Evolutionary conservation across 169 alveolate species (phyloP).

Genomic region (Hepatocystis sp.): DNA sequence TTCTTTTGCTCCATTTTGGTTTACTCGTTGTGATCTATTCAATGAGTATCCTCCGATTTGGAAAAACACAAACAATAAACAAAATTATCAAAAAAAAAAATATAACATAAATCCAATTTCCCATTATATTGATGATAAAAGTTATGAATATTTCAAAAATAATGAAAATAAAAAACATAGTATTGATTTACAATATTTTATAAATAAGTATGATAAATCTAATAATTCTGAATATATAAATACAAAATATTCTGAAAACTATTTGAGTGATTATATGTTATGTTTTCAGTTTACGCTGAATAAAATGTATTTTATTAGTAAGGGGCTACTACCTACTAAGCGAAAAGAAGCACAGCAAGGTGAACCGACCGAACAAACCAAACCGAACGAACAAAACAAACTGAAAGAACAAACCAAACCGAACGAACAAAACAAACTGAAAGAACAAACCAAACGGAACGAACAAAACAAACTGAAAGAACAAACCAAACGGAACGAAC

Average conservation of each 20-base stretch:
- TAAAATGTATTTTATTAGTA: conserved; percentile 1
- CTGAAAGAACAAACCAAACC: no score
- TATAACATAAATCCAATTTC: no score
- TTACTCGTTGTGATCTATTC: not conserved
- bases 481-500: no score
- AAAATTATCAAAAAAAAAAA: no score
- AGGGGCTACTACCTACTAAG: no score
- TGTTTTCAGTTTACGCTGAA: conserved; percentile 8
- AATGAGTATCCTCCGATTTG: not conserved
- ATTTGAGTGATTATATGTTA: conserved; percentile 21
- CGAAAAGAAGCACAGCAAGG: no score
- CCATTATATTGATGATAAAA: not conserved
- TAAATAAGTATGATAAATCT: conserved; percentile 1
- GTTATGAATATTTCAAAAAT: not conserved
- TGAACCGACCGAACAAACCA: no score
- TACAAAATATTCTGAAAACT: conserved; percentile 1
- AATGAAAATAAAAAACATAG: conserved; percentile 10
- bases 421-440: no score
- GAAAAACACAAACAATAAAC: no score
- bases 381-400: no score
- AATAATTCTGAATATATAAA: not conserved
- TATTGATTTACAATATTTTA: conserved; percentile 46
- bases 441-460: no score
- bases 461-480: no score
- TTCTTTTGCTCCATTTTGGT: conserved; percentile 18